A percentile compares a stretch with the other conserved stretches of the same genome.
Conservation (phyloP, 140 eudicot species). For the Oenanthe javanica region DNA sequence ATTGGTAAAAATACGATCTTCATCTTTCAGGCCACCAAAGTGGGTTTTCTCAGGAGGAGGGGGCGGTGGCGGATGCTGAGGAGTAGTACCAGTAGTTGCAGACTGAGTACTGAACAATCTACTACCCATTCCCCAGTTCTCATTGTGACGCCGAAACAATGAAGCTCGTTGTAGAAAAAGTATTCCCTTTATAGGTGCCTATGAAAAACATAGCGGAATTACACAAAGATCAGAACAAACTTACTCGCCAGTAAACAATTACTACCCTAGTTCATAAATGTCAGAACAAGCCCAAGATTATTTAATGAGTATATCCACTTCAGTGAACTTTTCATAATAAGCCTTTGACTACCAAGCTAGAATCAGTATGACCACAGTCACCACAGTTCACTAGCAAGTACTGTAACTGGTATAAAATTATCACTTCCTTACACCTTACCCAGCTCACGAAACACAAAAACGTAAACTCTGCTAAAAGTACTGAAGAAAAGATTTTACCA, state of each 20-base stretch:
- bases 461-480: no score
- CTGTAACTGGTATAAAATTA: neutral
- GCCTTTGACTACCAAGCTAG: neutral
- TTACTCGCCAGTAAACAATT: neutral
- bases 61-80: constrained; percentile 93
- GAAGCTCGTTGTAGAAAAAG: constrained; percentile 61
- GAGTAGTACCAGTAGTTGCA: constrained; percentile 60
- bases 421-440: neutral
- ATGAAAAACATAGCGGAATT: neutral
- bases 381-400: no score
- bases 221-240: neutral
- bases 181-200: constrained; percentile 82
- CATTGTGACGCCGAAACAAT: constrained; percentile 29
- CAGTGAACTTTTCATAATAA: neutral
- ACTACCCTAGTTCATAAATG: neutral
- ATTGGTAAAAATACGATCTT: constrained; percentile 95
- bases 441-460: no score
- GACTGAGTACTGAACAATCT: constrained; percentile 80
- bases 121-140: constrained; percentile 26
- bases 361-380: neutral
- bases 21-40: constrained; percentile 94
- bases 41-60: constrained; percentile 98
- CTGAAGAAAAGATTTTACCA: no score
- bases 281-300: neutral
- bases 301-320: neutral